phyloP scores from a whole-genome alignment of 2,329 filamentous ascomycete genomes.

The Colletotrichum lentis region DNA sequence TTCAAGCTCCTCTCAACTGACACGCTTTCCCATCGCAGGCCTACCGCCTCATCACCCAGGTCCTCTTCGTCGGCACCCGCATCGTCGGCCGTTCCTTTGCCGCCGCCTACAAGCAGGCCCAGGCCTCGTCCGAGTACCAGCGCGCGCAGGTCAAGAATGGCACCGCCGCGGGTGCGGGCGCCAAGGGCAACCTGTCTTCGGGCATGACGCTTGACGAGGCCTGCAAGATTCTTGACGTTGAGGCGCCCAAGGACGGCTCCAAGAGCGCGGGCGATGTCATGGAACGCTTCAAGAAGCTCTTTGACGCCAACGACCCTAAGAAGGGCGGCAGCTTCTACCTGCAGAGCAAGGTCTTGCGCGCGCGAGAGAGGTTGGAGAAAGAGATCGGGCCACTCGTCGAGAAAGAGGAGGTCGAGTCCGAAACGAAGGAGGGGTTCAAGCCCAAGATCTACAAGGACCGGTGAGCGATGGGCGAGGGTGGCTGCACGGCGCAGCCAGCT shows the following conservation, averaged over 20 bases:
- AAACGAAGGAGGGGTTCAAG: slow-evolving; percentile 86
- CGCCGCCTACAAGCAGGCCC: slow-evolving; percentile 95
- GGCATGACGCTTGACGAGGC: slow-evolving; percentile 95
- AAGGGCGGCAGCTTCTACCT: slow-evolving; percentile 98
- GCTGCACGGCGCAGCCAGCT: neutral
- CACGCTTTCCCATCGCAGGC: slow-evolving; percentile 13
- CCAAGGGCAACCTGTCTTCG: slow-evolving; percentile 57
- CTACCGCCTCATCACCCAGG: slow-evolving; percentile 77
- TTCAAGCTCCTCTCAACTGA: slow-evolving; percentile 3
- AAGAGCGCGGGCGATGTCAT: slow-evolving; percentile 81
- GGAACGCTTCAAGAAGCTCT: slow-evolving; percentile 90
- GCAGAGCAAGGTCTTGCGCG: slow-evolving; percentile 94
- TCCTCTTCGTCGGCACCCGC: slow-evolving; percentile 87
- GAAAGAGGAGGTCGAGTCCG: slow-evolving; percentile 76
- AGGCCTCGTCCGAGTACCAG: slow-evolving; percentile 84
- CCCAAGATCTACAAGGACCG: slow-evolving; percentile 91
- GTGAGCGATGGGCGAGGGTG: slow-evolving; percentile 11
- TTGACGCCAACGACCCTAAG: slow-evolving; percentile 92
- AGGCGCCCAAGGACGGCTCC: slow-evolving; percentile 81
- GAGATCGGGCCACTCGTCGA: slow-evolving; percentile 79
- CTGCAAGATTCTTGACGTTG: slow-evolving; percentile 96
- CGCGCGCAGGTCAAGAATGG: slow-evolving; percentile 73
- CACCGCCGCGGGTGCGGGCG: slow-evolving; percentile 52
- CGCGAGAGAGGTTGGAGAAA: slow-evolving; percentile 89
- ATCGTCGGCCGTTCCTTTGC: slow-evolving; percentile 92